Conservation (phyloP, 306 rosid species). For the Gastrolobium villosum region DNA sequence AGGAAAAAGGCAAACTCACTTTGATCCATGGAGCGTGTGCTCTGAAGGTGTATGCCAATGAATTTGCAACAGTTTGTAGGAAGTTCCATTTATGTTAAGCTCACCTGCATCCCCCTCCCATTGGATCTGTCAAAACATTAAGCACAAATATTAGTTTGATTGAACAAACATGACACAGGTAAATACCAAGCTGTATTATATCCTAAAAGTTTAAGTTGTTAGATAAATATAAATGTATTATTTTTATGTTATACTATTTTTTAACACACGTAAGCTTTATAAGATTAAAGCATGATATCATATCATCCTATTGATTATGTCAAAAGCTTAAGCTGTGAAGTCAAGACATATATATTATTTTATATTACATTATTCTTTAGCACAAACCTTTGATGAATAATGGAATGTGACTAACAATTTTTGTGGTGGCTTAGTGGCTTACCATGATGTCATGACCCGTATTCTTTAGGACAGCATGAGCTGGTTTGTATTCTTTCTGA, state of each 20-base stretch:
- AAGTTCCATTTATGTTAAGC: conserved; percentile 65
- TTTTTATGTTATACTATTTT: too few relatives aligned
- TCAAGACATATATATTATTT: too few relatives aligned
- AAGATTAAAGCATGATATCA: too few relatives aligned
- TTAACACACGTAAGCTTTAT: too few relatives aligned
- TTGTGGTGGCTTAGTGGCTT: conserved; percentile 44
- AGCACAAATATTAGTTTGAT: neutral
- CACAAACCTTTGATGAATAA: neutral
- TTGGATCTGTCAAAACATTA: conserved; percentile 54
- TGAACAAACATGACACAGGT: neutral
- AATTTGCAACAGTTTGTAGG: conserved; percentile 60
- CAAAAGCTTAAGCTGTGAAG: too few relatives aligned
- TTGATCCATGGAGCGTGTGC: conserved; percentile 73
- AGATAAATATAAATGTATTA: too few relatives aligned
- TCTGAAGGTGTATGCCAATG: conserved; percentile 96
- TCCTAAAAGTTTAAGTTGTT: too few relatives aligned
- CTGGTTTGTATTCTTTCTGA: conserved; percentile 60
- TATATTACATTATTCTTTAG: too few relatives aligned
- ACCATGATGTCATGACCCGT: conserved; percentile 77
- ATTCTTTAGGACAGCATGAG: conserved; percentile 70
- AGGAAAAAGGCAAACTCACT: conserved; percentile 47
- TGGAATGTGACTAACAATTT: neutral
- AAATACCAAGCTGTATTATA: neutral
- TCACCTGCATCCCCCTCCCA: conserved; percentile 80
- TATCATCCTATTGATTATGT: too few relatives aligned